Evolutionary conservation across 2,329 filamentous ascomycete species (phyloP), one percentile per base, ranked within the genome.

Genomic region (Mariannaea elegans): DNA sequence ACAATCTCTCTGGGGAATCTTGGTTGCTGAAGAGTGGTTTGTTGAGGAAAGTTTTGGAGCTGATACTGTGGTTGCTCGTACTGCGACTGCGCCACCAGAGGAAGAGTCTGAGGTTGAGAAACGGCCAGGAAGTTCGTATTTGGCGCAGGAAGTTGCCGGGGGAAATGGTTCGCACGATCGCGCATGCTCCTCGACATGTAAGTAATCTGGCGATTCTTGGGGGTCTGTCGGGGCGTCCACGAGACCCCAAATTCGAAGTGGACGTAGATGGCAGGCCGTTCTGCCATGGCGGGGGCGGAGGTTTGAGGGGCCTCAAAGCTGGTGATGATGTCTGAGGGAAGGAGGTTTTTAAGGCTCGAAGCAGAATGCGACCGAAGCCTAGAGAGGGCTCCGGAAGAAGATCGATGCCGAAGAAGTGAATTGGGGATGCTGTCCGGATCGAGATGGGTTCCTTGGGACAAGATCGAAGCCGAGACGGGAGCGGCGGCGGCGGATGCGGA

Each of bases 221-320:
- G 75, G 12, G 77, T 59, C 55, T 80, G 76, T 36, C 76, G 77
- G n/a, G 76, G 75, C 23, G 77, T 76, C 77, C 80, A 84, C 1
- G 82, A 83, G 21, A 85, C 71, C 27, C 83, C 81, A 59, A 84
- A 82, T 66, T 84, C 82, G 59, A 85, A 72, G 54, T 82, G 80
- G 9, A 85, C 72, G 58, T 83, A 84, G 53, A 85, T 73, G 34
- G 62, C 62, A 42, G 72, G 71, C 51, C 71, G 62, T 18, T 68
- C 51, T 16, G 60, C 56, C 72, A 74, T 75, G 42, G 29, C 62
- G 50, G 24, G 47, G 34, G 38, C 27, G 24, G 13, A 19, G 19
- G 23, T 36, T 18, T 7, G 27, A 31, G 16, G 18, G 8, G 13
- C 24, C 41, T 46, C 45, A 27, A 24, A 24, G 14, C 12, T 44